Conservation (phyloP, 2,329 filamentous ascomycete species). For the Exophiala aquamarina region DNA sequence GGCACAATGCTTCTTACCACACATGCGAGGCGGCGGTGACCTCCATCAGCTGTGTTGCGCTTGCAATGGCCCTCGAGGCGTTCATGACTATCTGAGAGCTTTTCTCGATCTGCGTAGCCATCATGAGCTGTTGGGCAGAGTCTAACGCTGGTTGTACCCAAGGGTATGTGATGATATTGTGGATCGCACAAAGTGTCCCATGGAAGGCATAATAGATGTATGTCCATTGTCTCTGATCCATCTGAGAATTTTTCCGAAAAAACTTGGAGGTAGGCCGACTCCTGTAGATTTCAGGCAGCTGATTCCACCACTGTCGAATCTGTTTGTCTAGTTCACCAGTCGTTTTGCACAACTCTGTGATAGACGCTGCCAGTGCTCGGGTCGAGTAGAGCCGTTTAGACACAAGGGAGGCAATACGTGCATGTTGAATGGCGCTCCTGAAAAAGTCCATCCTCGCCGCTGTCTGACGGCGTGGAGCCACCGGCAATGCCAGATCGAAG, state of each 20-base stretch:
- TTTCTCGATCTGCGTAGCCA: background rate
- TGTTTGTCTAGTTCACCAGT: background rate
- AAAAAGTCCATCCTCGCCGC: background rate
- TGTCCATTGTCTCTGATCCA: background rate
- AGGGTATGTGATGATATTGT: constrained; percentile 1
- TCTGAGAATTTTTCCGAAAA: background rate
- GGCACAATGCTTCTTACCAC: background rate
- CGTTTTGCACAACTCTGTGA: background rate
- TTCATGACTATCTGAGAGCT: background rate
- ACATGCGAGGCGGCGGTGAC: background rate
- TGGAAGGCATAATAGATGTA: background rate
- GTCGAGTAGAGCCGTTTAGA: background rate
- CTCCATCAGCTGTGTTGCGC: background rate
- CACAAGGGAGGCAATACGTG: background rate
- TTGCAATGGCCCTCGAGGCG: background rate
- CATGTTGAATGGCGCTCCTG: background rate
- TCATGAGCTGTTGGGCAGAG: background rate
- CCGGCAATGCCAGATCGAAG: background rate
- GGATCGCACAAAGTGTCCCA: background rate
- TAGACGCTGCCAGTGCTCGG: background rate
- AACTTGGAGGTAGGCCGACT: background rate
- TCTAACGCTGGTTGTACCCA: background rate
- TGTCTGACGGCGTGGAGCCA: background rate
- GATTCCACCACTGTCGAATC: background rate
- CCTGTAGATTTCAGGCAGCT: background rate